These are phyloP conservation scores for Leishmania tropica DNA, from an alignment of 208 protist genomes.

Conservation along the genomic window DNA sequence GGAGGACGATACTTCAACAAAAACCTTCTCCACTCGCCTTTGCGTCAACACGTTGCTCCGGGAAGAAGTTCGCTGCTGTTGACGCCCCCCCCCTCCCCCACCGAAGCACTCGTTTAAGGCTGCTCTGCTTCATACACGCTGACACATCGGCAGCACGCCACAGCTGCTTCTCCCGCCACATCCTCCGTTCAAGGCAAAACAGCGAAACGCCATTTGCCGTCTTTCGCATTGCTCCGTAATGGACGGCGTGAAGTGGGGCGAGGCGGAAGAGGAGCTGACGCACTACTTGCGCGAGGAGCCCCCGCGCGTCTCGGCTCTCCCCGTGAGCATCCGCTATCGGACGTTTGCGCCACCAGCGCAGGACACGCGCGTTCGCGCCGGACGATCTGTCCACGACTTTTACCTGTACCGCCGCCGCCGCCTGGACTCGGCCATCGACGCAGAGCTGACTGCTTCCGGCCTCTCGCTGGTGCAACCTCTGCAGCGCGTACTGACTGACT, in stretches of 20 bases:
- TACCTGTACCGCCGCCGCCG: constrained; percentile 30
- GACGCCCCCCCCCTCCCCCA: too few relatives aligned
- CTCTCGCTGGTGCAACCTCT: constrained; percentile 35
- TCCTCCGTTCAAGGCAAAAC: background rate
- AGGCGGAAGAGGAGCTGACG: constrained; percentile 24
- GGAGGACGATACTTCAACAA: background rate
- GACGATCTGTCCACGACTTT: constrained; percentile 31
- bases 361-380: constrained; percentile 21
- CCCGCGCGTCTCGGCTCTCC: constrained; percentile 29
- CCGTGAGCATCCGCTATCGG: constrained; percentile 34
- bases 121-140: background rate
- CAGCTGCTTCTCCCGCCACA: background rate
- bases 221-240: background rate
- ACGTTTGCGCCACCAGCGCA: constrained; percentile 26
- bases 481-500: constrained; percentile 35
- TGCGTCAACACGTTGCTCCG: too few relatives aligned
- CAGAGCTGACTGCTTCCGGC: constrained; percentile 25
- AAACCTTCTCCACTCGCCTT: background rate
- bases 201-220: background rate
- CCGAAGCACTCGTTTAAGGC: too few relatives aligned
- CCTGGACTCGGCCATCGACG: constrained; percentile 26
- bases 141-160: background rate
- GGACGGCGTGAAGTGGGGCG: constrained; percentile 24
- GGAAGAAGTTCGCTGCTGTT: too few relatives aligned
- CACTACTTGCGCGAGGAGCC: constrained; percentile 28